Conservation (phyloP, 164 flowering plant genomes). For the Sextonia rubra region DNA sequence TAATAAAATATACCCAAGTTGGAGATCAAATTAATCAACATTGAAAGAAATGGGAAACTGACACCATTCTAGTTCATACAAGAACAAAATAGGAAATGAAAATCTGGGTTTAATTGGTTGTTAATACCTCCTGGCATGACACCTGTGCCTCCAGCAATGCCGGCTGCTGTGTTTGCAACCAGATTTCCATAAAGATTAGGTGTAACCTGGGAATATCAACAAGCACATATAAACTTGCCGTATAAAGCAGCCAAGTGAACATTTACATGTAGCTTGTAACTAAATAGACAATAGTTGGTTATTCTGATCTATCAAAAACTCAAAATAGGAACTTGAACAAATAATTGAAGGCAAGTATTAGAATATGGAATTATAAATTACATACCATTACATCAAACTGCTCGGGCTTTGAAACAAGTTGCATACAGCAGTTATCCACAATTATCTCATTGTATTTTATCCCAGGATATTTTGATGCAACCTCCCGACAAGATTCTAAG, state of each 20-base stretch:
- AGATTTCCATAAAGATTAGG: conserved; percentile 87
- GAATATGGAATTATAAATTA: neutral
- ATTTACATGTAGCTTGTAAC: no score
- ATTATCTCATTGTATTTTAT: conserved; percentile 84
- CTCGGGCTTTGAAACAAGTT: conserved; percentile 94
- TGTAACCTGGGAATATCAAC: conserved; percentile 54
- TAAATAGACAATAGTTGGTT: neutral
- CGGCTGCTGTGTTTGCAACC: conserved; percentile 88
- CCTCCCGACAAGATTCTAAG: conserved; percentile 86
- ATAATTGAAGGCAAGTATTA: neutral
- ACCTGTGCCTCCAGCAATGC: conserved; percentile 96
- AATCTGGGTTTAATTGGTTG: neutral
- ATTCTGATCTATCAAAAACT: neutral
- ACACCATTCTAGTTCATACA: neutral
- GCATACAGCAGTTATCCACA: conserved; percentile 98
- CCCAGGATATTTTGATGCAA: conserved; percentile 79
- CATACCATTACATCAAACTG: conserved; percentile 97
- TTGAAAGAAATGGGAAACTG: neutral
- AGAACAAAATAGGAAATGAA: neutral
- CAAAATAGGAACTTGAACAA: neutral
- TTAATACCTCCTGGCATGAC: conserved; percentile 92
- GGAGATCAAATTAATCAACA: neutral
- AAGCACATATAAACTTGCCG: neutral
- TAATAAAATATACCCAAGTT: neutral
- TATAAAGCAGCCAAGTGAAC: neutral